These are phyloP conservation scores for Gracilaria domingensis DNA, from an alignment of 23 red algal species.

Conservation along the genomic window DNA sequence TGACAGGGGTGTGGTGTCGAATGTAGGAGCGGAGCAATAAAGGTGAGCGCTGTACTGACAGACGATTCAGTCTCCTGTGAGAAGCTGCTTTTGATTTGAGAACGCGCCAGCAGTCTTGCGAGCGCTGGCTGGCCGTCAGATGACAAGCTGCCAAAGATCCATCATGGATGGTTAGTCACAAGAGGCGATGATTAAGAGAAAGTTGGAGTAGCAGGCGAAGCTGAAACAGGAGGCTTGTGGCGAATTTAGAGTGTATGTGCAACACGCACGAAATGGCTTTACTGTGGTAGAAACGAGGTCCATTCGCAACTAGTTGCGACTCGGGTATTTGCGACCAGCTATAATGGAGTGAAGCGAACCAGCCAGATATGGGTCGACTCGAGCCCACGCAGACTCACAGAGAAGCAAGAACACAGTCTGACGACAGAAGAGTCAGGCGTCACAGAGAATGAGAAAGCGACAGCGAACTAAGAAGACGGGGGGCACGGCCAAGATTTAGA, in stretches of 20 bases:
- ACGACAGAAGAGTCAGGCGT: neutral
- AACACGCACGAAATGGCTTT: conserved; percentile 14
- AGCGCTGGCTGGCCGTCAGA: neutral
- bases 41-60: neutral
- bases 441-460: neutral
- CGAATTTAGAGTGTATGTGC: conserved; percentile 2
- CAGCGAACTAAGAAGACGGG: neutral
- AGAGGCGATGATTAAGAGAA: too few relatives aligned
- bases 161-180: neutral
- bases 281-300: neutral
- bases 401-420: neutral
- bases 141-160: neutral
- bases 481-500: conserved; percentile 50
- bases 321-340: neutral
- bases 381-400: neutral
- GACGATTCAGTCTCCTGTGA: neutral
- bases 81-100: too few relatives aligned
- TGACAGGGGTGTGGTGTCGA: neutral
- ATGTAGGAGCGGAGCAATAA: neutral
- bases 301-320: conserved; percentile 20
- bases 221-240: neutral
- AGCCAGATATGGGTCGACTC: too few relatives aligned
- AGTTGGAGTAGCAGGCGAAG: neutral
- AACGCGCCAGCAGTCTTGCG: neutral
- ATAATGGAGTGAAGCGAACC: neutral